These are phyloP conservation scores for Schwanniomyces etchellsii DNA, from an alignment of 1,139 yeast species.

Conservation along the genomic window DNA sequence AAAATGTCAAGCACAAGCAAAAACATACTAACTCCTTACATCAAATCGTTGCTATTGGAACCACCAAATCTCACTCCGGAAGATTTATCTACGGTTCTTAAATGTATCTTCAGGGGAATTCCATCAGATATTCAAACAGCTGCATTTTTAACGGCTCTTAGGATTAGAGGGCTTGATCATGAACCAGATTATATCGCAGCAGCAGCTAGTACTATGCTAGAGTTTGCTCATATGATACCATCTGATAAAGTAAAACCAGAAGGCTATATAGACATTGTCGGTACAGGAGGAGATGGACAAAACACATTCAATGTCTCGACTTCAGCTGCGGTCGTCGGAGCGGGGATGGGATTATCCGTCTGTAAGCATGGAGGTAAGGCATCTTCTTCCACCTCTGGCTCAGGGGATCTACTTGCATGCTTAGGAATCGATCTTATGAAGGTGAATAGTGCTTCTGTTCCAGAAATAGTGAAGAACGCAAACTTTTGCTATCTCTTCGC, in stretches of 20 bases:
- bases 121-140: conserved; percentile 71
- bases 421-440: conserved; percentile 74
- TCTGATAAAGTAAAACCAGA: conserved; percentile 34
- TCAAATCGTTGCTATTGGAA: conserved; percentile 52
- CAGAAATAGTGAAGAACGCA: conserved; percentile 50
- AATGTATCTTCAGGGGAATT: conserved; percentile 51
- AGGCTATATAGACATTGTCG: conserved; percentile 84
- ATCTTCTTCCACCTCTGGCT: conserved; percentile 85
- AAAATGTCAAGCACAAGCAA: conserved; percentile 11
- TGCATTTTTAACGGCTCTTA: conserved; percentile 71
- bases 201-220: conserved; percentile 68
- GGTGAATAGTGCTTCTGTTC: conserved; percentile 62
- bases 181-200: conserved; percentile 77
- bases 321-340: conserved; percentile 87
- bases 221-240: conserved; percentile 51
- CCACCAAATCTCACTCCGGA: conserved; percentile 57
- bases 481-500: conserved; percentile 80
- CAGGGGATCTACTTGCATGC: conserved; percentile 77
- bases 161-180: conserved; percentile 75
- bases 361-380: conserved; percentile 98
- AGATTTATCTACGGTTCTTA: conserved; percentile 58
- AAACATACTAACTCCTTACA: conserved; percentile 52
- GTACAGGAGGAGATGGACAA: conserved; percentile 98
- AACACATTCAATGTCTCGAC: conserved; percentile 95
- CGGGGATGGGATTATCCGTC: conserved; percentile 80